Evolutionary conservation across 768 basidiomycete species (phyloP), one percentile per base, ranked within the genome.

Genomic region (Lentinula guzmanii): DNA sequence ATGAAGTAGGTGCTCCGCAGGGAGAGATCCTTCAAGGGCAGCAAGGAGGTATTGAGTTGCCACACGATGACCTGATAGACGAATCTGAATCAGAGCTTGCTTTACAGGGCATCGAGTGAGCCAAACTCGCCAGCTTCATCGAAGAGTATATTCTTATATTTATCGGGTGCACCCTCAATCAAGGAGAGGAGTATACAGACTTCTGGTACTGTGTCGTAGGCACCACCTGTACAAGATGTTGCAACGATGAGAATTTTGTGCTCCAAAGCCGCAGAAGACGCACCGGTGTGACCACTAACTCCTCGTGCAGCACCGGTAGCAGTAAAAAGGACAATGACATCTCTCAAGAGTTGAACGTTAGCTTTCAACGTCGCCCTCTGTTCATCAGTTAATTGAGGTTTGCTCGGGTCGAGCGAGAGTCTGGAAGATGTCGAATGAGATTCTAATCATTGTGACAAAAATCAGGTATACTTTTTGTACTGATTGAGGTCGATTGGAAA

Each of bases 31-130:
- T 37, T 92, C 86, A 11, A 94, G 78, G 0, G 88, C 91, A 37
- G 92, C 79, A 34, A 94, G 82, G 35, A 95, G 79, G 71, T 94
- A 95, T 69, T 95, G 93, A 0, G 91, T 93, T 1, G 92, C 93
- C 61, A 95, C 93, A 69, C 93, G 89, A 69, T 94, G 93, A 35
- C 93, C 93, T 89, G 28, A 61, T 61, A 52, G 65, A 18, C 42
- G 16, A 62, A 42, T 63, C 54, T 64, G 57, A 58, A 18, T 37
- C 31, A 37, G 53, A 33, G 11, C 9, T 18, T 31, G 61, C 43
- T 34, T 5, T 10, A 60, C 16, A n/a, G 48, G 18, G 7, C 6
- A 13, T 42, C 50, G 11, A 39, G 8, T 48, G 13, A 45, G 13
- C 13, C 31, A 18, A n/a, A 73, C 84, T 58, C 61, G 90, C 90